Base-by-base conservation (phyloP, 192 early-diverging fungal genomes). In the Podila epicladia region DNA sequence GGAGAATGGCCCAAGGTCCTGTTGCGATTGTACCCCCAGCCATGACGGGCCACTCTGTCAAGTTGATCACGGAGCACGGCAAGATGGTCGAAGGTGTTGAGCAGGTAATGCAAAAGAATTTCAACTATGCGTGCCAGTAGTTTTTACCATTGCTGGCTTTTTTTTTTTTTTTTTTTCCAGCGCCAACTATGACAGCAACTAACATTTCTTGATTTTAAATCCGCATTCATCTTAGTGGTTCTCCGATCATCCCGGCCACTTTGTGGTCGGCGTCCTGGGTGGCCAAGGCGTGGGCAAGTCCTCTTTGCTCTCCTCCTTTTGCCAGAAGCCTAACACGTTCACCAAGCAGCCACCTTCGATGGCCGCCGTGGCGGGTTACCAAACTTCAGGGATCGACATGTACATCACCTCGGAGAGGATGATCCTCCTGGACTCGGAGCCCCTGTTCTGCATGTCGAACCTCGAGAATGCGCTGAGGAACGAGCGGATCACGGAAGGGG, bases 261-360 rank as follows among this genome's bases (percentile, higher is more conserved):
- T 91, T 69, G 86, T 91, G 8, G 82, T 93, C 22, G 92, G 92
- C 3, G 84, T 92, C 22, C 20, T 93, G 41, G 92, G 92, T 29
- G 63, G 85, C n/a, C 89, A 88, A 76, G 88, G 90, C 8, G 87
- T 88, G 19, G 92, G 92, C 0, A 93, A 93, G 62, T 89, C 89
- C 2, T 83, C 89, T 0, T 58, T 93, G 3, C 58, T 92, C 17
- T 92, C 92, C 4, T 72, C 84, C 19, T 85, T 93, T 60, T 77
- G 86, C 24, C 68, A 85, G 9, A 57, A 63, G 9, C 64, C 71
- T 17, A 64, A 62, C 64, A 71, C 75, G 0, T 85, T 84, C 67
- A 33, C 82, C 5, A 82, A 77, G 45, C 83, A 86, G 65, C 51
- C 74, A 1, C 64, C 73, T 19, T 64, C 75, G 24, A 64, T 82